Base-by-base conservation (phyloP, 2,329 filamentous ascomycete genomes). In the Magnaporthiopsis rhizophila region DNA sequence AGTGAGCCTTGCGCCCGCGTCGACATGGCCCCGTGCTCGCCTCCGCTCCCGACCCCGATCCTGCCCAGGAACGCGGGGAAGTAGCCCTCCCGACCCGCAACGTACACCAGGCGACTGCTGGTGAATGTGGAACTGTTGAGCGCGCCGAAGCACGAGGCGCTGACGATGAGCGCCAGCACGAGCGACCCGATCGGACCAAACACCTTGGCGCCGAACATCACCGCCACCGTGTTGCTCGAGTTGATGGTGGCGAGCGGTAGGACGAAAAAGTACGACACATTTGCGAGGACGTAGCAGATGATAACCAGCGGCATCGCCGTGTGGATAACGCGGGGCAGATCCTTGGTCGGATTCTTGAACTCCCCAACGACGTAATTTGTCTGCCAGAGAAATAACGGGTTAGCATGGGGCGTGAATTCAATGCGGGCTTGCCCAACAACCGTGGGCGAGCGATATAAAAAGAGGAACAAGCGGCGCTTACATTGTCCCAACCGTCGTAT, bases 401-500 rank as follows among this genome's bases (percentile, higher is more conserved):
- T 69, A 77, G 71, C 65, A 53, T 0, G 9, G 6, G 28, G 38
- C 28, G 11, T 18, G n/a, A 28, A 5, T 53, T n/a, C 38, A 11
- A 30, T 26, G 59, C 58, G 21, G 21, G 3, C n/a, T n/a, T 9
- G 6, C 45, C 18, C 7, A 7, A 21, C 45, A n/a, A 9, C 45
- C 21, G 21, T 11, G 45, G n/a, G 8, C 18, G 21, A 3, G 45
- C 3, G 21, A n/a, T 6, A 53, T n/a, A n/a, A 6, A 11, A 21
- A 8, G 8, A n/a, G 18, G 5, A 30, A 1, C 2, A 53, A 63
- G 36, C 26, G 53, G 81, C 89, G 79, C 89, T 79, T 78, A 95
- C 92, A 75, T 99, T 99, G 74, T 99, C 95, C 95, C 95, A 99
- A 36, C 95, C 95, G 74, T 99, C 95, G 77, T 95, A 99, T 0